phyloP scores from a whole-genome alignment of 108 stramenopile genomes.

The Nitzschia inconspicua region DNA sequence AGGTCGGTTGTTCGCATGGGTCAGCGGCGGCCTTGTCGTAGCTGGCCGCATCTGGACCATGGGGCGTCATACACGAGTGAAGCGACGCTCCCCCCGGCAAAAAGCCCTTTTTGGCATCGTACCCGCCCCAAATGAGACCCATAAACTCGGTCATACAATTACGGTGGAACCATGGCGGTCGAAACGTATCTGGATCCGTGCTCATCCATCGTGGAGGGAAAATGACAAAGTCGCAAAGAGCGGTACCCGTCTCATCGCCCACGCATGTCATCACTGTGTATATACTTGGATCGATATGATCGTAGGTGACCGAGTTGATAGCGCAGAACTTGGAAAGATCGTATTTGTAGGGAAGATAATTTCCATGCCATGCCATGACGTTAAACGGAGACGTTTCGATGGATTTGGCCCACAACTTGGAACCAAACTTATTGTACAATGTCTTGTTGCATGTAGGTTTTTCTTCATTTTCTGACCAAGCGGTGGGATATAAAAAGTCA shows the following conservation, averaged over 20 bases:
- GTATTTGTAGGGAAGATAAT: constrained; percentile 92
- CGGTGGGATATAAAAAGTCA: constrained; percentile 85
- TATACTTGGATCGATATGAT: constrained; percentile 93
- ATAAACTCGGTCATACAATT: constrained; percentile 94
- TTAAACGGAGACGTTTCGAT: constrained; percentile 82
- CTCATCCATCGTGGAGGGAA: constrained; percentile 94
- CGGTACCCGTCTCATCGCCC: constrained; percentile 75
- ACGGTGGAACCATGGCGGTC: constrained; percentile 94
- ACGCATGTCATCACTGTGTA: constrained; percentile 88
- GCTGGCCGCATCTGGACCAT: constrained; percentile 85
- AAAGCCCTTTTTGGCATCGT: constrained; percentile 83
- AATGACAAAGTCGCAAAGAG: constrained; percentile 90
- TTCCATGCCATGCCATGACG: constrained; percentile 96
- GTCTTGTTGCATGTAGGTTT: background rate
- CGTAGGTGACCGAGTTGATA: constrained; percentile 87
- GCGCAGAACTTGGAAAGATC: constrained; percentile 79
- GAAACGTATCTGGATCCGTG: constrained; percentile 87
- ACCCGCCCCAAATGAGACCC: constrained; percentile 89
- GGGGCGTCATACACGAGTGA: constrained; percentile 87
- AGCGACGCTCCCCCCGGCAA: constrained; percentile 82
- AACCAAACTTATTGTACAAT: constrained; percentile 60
- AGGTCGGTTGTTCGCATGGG: constrained; percentile 53
- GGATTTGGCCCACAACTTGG: constrained; percentile 51
- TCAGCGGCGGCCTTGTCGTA: constrained; percentile 67
- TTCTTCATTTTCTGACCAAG: constrained; percentile 26